phyloP scores from a whole-genome alignment of 208 protist genomes.

The Leishmania tarentolae region DNA sequence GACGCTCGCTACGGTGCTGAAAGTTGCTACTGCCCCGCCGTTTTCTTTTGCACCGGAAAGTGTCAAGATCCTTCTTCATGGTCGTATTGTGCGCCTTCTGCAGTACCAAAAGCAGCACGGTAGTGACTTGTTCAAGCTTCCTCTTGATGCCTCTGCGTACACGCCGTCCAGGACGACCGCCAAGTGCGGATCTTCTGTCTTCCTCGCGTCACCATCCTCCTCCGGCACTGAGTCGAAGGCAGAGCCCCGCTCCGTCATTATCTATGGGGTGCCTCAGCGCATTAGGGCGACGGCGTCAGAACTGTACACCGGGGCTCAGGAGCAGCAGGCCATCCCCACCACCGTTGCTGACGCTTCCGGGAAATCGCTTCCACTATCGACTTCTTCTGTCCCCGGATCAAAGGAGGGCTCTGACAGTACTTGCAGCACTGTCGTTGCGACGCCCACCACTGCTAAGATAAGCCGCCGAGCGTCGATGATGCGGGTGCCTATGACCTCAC shows the following conservation, averaged over 20 bases:
- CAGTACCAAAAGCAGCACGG: constrained; percentile 15
- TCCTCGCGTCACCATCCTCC: background rate
- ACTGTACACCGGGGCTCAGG: background rate
- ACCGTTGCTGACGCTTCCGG: background rate
- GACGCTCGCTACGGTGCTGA: constrained; percentile 43
- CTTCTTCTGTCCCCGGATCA: background rate
- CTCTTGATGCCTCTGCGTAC: constrained; percentile 21
- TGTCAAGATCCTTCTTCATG: constrained; percentile 38
- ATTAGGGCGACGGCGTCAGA: background rate
- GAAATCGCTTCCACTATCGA: background rate
- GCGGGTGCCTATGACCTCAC: background rate
- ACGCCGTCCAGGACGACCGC: background rate
- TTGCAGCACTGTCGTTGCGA: background rate
- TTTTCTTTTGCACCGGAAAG: constrained; percentile 38
- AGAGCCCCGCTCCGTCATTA: constrained; percentile 19
- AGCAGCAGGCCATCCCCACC: background rate
- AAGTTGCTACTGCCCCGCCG: constrained; percentile 30
- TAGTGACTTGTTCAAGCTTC: background rate
- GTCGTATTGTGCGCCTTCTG: constrained; percentile 16
- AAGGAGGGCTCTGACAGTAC: background rate
- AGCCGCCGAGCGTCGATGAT: background rate
- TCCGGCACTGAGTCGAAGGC: background rate
- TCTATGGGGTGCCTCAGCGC: constrained; percentile 28
- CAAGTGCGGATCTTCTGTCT: background rate
- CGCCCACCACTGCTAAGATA: background rate